phyloP scores from a whole-genome alignment of 129 eudicot species.

The Pulicaria dysenterica region DNA sequence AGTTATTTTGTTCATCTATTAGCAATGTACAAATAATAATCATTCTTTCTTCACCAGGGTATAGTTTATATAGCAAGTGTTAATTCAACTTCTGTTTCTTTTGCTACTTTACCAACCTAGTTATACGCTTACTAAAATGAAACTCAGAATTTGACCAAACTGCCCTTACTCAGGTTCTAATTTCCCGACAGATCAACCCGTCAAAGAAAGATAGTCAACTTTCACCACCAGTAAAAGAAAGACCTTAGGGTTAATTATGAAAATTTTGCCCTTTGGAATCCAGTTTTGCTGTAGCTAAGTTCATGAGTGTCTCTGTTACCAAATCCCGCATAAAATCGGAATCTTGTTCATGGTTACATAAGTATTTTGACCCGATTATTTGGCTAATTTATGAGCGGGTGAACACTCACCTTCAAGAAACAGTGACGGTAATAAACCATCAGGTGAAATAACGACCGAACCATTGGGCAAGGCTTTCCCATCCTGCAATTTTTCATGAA shows the following conservation, averaged over 20 bases:
- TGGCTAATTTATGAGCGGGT: not conserved
- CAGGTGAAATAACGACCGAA: conserved; percentile 97
- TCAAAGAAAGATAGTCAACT: too few relatives aligned
- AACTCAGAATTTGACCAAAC: not conserved
- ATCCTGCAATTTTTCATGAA: conserved; percentile 52
- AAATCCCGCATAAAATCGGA: conserved; percentile 58
- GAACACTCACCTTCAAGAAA: conserved; percentile 79
- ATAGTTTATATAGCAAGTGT: not conserved
- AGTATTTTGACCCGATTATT: not conserved
- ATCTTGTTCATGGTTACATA: not conserved
- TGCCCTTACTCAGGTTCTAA: not conserved
- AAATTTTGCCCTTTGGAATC: conserved; percentile 95
- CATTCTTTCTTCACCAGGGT: not conserved
- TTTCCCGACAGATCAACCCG: not conserved
- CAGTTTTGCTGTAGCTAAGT: conserved; percentile 87
- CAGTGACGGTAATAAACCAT: conserved; percentile 89
- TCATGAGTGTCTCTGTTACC: conserved; percentile 95
- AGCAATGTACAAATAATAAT: not conserved
- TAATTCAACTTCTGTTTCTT: conserved; percentile 13
- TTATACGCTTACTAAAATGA: conserved; percentile 7
- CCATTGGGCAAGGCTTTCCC: conserved; percentile 92
- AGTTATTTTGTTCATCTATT: not conserved
- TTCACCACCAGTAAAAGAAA: too few relatives aligned
- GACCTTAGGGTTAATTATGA: conserved; percentile 98
- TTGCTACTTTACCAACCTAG: conserved; percentile 19